These are phyloP conservation scores for Penicillium corylophilum DNA, from an alignment of 2,329 filamentous ascomycete genomes.

Conservation along the genomic window DNA sequence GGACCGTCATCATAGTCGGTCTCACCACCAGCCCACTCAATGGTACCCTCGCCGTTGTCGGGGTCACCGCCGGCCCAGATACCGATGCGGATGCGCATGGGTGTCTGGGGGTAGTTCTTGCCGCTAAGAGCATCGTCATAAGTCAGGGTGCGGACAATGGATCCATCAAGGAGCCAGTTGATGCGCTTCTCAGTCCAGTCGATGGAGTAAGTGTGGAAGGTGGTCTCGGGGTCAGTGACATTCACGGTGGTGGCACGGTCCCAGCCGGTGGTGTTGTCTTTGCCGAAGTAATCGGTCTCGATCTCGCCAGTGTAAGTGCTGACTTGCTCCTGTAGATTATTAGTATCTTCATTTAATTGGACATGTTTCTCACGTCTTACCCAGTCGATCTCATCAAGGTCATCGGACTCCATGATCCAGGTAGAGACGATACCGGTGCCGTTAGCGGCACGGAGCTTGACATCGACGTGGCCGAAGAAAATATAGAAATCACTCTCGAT, in stretches of 20 bases:
- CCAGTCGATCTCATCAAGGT: conserved; percentile 93
- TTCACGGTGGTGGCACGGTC: conserved; percentile 80
- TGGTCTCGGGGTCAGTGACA: conserved; percentile 56
- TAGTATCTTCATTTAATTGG: neutral
- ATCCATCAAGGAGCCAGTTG: conserved; percentile 65
- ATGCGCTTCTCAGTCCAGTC: conserved; percentile 67
- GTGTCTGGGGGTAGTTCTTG: conserved; percentile 67
- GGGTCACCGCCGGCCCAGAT: conserved; percentile 65
- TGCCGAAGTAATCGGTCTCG: conserved; percentile 95
- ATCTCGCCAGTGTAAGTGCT: conserved; percentile 38
- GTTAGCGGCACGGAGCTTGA: conserved; percentile 80
- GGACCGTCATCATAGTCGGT: conserved; percentile 67
- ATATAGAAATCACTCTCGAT: conserved; percentile 92
- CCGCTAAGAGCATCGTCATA: conserved; percentile 60
- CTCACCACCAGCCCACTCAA: conserved; percentile 68
- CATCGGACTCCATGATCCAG: conserved; percentile 83
- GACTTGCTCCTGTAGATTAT: conserved; percentile 34
- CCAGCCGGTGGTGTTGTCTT: conserved; percentile 75
- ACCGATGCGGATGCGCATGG: conserved; percentile 69
- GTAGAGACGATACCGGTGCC: conserved; percentile 91
- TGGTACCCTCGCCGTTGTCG: conserved; percentile 47
- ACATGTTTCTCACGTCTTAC: conserved; percentile 64
- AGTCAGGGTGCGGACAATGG: conserved; percentile 60
- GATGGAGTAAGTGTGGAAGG: conserved; percentile 51
- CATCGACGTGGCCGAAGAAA: conserved; percentile 91